phyloP scores from a whole-genome alignment of 352 stramenopile species.

The Globisporangium paddicum region DNA sequence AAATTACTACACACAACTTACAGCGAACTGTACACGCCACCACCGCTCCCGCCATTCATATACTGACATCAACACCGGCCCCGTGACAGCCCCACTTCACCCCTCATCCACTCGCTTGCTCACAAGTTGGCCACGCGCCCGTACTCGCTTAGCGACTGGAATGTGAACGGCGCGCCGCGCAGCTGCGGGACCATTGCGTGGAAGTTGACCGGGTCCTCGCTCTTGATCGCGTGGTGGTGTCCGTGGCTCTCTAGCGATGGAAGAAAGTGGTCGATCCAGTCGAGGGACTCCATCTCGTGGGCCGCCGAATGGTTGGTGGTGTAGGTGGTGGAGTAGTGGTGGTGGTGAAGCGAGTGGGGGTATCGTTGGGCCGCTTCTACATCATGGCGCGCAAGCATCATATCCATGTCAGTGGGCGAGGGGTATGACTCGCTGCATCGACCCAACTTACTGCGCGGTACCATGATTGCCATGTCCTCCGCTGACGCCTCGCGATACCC shows the following conservation, averaged over 20 bases:
- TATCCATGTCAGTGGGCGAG: constrained; percentile 36
- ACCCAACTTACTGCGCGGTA: constrained; percentile 20
- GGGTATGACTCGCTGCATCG: constrained; percentile 18
- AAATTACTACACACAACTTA: neutral
- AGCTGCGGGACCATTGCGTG: constrained; percentile 17
- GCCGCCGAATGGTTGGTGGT: constrained; percentile 1
- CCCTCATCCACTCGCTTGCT: neutral
- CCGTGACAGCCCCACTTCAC: neutral
- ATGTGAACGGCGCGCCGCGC: constrained; percentile 18
- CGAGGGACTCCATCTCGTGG: constrained; percentile 46
- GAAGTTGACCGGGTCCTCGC: neutral
- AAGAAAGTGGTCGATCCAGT: constrained; percentile 63
- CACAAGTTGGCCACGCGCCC: constrained; percentile 28
- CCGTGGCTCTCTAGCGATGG: constrained; percentile 34
- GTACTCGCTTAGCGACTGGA: constrained; percentile 21
- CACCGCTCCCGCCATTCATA: neutral
- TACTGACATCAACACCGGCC: neutral
- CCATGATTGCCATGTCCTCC: constrained; percentile 24
- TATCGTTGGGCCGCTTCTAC: constrained; percentile 15
- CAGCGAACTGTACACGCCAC: neutral
- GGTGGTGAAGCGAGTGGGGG: constrained; percentile 7
- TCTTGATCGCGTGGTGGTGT: neutral
- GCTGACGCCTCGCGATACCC: neutral
- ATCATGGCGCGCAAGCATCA: constrained; percentile 31
- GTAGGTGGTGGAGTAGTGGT: constrained; percentile 5